Percentiles rank a stretch among this genome's conserved stretches.
phyloP scores from a whole-genome alignment of 768 basidiomycete species.

The Agaricus sinodeliciosus region DNA sequence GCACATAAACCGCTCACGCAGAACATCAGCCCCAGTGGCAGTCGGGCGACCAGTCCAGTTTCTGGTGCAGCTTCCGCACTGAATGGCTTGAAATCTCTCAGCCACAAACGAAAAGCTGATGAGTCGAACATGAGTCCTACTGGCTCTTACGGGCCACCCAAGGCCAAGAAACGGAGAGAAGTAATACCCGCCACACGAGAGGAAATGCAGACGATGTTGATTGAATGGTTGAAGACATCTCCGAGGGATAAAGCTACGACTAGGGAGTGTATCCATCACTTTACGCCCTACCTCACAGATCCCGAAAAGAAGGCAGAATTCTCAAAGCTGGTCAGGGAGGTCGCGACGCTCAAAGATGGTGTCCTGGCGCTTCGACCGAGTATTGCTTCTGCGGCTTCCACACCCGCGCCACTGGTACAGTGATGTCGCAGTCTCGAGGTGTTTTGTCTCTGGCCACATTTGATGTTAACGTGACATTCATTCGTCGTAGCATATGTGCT shows the following conservation, averaged over 20 bases:
- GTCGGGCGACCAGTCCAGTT: conserved; percentile 47
- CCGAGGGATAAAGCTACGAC: conserved; percentile 54
- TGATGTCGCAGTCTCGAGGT: not conserved
- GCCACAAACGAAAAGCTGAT: conserved; percentile 43
- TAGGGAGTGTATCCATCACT: conserved; percentile 74
- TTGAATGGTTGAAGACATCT: conserved; percentile 70
- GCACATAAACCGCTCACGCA: conserved; percentile 3
- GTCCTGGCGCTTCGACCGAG: conserved; percentile 45
- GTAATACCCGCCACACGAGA: conserved; percentile 34
- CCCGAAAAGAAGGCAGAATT: conserved; percentile 66
- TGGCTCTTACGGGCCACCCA: conserved; percentile 19
- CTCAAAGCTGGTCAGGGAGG: conserved; percentile 74
- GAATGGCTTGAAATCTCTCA: conserved; percentile 19
- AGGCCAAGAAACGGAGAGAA: conserved; percentile 39
- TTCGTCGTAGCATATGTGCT: too few species aligned
- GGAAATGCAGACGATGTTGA: conserved; percentile 60
- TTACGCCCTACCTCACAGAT: conserved; percentile 68
- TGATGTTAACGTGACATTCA: too few species aligned
- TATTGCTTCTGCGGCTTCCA: conserved; percentile 25
- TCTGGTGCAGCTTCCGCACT: conserved; percentile 33
- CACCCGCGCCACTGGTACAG: conserved; percentile 21
- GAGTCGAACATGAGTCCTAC: conserved; percentile 18
- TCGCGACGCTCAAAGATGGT: conserved; percentile 65
- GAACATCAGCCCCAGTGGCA: conserved; percentile 55
- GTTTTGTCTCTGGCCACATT: too few species aligned